These are phyloP conservation scores for Orbilia quercus DNA, from an alignment of 2,329 filamentous ascomycete genomes.

Conservation along the genomic window DNA sequence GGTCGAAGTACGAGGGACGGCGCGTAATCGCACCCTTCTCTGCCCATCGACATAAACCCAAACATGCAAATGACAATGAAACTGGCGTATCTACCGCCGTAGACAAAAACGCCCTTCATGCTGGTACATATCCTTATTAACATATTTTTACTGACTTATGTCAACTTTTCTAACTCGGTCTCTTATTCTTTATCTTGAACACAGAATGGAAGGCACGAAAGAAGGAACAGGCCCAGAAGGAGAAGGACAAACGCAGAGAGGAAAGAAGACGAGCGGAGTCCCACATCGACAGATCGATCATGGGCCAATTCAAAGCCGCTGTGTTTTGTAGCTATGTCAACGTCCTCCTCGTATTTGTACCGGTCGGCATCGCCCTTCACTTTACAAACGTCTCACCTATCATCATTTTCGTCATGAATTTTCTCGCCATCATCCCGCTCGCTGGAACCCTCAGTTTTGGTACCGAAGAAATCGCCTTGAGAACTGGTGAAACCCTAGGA, in stretches of 20 bases:
- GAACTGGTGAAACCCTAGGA: constrained; percentile 84
- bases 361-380: constrained; percentile 80
- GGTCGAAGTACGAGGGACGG: constrained; percentile 46
- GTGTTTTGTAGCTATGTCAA: constrained; percentile 89
- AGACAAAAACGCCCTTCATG: constrained; percentile 23
- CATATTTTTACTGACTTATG: not conserved
- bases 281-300: constrained; percentile 68
- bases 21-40: constrained; percentile 44
- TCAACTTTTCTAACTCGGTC: too few species aligned
- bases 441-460: constrained; percentile 87
- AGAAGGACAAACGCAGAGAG: constrained; percentile 35
- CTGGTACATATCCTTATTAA: constrained; percentile 12
- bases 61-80: constrained; percentile 32
- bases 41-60: constrained; percentile 39
- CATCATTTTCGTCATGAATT: constrained; percentile 86
- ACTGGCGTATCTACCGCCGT: constrained; percentile 21
- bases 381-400: constrained; percentile 68
- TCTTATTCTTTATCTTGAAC: not conserved
- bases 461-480: constrained; percentile 87
- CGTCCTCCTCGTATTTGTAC: constrained; percentile 79
- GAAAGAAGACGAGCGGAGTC: constrained; percentile 39
- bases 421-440: constrained; percentile 89
- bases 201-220: constrained; percentile 50
- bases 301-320: constrained; percentile 77
- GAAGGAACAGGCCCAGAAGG: constrained; percentile 29